Conservation (phyloP, 139 green algal genomes). For the Micractinium sp. region DNA sequence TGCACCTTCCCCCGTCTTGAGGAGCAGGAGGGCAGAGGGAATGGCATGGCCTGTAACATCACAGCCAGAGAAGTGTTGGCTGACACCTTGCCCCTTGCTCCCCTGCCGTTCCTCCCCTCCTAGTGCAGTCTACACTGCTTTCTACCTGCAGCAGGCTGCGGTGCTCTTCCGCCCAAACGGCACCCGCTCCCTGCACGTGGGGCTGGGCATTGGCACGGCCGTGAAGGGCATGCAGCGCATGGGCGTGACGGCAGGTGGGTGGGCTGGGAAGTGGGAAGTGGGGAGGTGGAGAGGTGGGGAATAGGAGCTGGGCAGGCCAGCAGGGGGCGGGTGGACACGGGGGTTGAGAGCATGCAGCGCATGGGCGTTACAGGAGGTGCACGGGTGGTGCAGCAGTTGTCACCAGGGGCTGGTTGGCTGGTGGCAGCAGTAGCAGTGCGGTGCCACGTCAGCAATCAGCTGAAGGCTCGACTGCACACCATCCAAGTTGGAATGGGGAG, state of each 20-base stretch:
- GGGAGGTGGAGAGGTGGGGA: not conserved
- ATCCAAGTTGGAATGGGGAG: too few relatives aligned
- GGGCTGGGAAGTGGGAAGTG: not conserved
- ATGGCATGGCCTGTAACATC: not conserved
- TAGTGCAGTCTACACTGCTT: slow-evolving; percentile 30
- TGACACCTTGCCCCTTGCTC: not conserved
- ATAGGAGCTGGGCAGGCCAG: not conserved
- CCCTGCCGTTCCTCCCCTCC: too few relatives aligned
- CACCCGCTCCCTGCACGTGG: slow-evolving; percentile 26
- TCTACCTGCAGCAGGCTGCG: slow-evolving; percentile 35
- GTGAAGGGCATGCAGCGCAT: slow-evolving; percentile 36
- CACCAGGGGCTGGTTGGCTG: too few relatives aligned
- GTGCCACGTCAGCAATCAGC: too few relatives aligned
- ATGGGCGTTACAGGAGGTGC: slow-evolving; percentile 18
- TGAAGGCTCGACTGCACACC: too few relatives aligned
- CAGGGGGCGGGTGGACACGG: not conserved
- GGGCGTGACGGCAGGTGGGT: slow-evolving; percentile 26
- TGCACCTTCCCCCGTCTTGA: not conserved
- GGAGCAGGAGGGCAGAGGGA: not conserved
- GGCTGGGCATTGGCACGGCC: slow-evolving; percentile 22
- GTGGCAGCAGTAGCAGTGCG: too few relatives aligned
- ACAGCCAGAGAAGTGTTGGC: too few relatives aligned
- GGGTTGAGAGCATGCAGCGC: slow-evolving; percentile 28
- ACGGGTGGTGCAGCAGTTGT: not conserved
- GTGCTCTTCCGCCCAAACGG: not conserved